A percentile compares a stretch with the other conserved stretches of the same genome.
Conservation (phyloP, 352 stramenopile species). For the Phytopythium chamaehyphon region DNA sequence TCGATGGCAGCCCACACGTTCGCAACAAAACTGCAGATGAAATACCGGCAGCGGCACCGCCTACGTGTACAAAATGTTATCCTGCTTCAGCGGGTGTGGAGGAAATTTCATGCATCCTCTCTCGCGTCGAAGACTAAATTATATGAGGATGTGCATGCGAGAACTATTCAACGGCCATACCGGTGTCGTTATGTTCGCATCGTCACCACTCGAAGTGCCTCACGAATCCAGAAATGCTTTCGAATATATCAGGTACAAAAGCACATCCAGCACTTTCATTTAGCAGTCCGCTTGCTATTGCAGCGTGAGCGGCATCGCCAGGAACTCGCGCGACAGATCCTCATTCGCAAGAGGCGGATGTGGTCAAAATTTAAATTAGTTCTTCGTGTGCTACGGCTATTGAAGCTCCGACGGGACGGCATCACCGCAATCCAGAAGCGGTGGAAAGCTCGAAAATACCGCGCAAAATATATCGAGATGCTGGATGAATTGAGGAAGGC, state of each 20-base stretch:
- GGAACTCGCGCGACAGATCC: conserved; percentile 13
- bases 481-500: conserved; percentile 1
- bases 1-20: conserved; percentile 30
- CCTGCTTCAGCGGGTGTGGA: conserved; percentile 38
- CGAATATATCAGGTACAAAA: conserved; percentile 36
- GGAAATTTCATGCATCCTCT: conserved; percentile 13
- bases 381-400: conserved; percentile 12
- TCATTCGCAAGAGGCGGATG: conserved; percentile 14
- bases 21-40: conserved; percentile 28
- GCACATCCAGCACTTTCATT: conserved; percentile 26
- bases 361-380: conserved; percentile 15
- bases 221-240: conserved; percentile 40
- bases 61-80: conserved; percentile 17
- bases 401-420: conserved; percentile 1
- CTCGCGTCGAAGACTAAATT: conserved; percentile 3
- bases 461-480: conserved; percentile 5
- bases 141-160: conserved; percentile 20
- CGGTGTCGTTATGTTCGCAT: conserved; percentile 14
- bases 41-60: conserved; percentile 28
- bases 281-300: conserved; percentile 25
- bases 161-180: conserved; percentile 33
- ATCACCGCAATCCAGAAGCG: conserved; percentile 21
- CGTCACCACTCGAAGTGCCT: conserved; percentile 13
- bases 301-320: conserved; percentile 13
- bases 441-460: conserved; percentile 20